These are phyloP conservation scores for Penicillium paxilli DNA, from an alignment of 495 filamentous ascomycete species.

Conservation along the genomic window DNA sequence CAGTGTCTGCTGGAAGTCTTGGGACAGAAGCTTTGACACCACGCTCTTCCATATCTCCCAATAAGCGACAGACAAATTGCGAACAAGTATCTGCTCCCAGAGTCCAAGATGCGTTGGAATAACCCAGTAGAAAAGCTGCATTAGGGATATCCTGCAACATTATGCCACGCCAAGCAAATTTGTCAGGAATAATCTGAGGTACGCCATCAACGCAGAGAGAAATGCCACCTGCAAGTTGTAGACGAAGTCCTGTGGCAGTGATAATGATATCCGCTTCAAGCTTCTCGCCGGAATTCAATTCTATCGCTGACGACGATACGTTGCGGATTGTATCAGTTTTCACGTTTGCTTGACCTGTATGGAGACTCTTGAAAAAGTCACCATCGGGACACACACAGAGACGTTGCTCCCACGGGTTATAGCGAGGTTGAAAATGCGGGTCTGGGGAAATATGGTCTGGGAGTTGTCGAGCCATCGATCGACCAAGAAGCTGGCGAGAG, in stretches of 20 bases:
- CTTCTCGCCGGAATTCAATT: conserved; percentile 50
- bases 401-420: conserved; percentile 64
- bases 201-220: conserved; percentile 25
- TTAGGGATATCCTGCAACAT: conserved; percentile 45
- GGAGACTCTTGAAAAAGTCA: conserved; percentile 63
- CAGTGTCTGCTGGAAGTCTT: not conserved
- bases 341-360: conserved; percentile 47
- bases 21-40: conserved; percentile 4
- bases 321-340: conserved; percentile 55
- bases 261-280: conserved; percentile 49
- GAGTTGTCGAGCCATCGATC: conserved; percentile 38
- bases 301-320: conserved; percentile 52
- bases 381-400: conserved; percentile 62
- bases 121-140: conserved; percentile 1
- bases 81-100: conserved; percentile 4
- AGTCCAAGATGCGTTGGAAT: not conserved
- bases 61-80: not conserved
- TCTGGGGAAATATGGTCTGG: conserved; percentile 41
- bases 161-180: conserved; percentile 36
- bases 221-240: conserved; percentile 29
- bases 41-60: not conserved
- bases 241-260: conserved; percentile 58
- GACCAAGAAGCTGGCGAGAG: conserved; percentile 16
- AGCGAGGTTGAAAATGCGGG: conserved; percentile 61
- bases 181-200: conserved; percentile 18